These are phyloP conservation scores for Lantana camara DNA, from an alignment of 257 asterid genomes.

Conservation along the genomic window DNA sequence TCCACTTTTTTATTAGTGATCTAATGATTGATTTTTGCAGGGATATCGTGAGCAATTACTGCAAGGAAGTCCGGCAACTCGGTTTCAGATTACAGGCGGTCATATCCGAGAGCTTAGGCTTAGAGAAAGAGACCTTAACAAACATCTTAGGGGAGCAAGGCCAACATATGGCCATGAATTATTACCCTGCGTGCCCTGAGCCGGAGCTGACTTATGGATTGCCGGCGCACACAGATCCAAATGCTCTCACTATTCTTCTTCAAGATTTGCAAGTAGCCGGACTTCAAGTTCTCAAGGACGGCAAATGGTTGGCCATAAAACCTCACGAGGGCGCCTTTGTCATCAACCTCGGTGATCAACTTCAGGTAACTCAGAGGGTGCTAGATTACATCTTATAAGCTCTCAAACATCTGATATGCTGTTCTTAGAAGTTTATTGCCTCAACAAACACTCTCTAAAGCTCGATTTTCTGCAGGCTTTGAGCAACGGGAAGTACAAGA, in stretches of 20 bases:
- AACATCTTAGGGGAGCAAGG: constrained; percentile 61
- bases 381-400: no score
- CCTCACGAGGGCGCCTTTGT: constrained; percentile 61
- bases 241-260: constrained; percentile 65
- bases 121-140: constrained; percentile 20
- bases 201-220: constrained; percentile 71
- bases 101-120: constrained; percentile 34
- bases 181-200: constrained; percentile 69
- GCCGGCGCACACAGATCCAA: constrained; percentile 71
- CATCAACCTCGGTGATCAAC: constrained; percentile 65
- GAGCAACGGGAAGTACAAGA: constrained; percentile 63
- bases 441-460: no score
- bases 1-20: no score
- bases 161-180: constrained; percentile 72
- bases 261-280: constrained; percentile 60
- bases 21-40: constrained; percentile 6
- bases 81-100: constrained; percentile 33
- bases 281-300: constrained; percentile 59
- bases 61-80: constrained; percentile 34
- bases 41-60: constrained; percentile 36
- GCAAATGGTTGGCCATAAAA: constrained; percentile 52
- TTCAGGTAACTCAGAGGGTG: constrained; percentile 39
- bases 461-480: constrained; percentile 46
- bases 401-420: no score
- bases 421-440: no score